Conservation (phyloP, 768 basidiomycete species). For the Zangia roseola region DNA sequence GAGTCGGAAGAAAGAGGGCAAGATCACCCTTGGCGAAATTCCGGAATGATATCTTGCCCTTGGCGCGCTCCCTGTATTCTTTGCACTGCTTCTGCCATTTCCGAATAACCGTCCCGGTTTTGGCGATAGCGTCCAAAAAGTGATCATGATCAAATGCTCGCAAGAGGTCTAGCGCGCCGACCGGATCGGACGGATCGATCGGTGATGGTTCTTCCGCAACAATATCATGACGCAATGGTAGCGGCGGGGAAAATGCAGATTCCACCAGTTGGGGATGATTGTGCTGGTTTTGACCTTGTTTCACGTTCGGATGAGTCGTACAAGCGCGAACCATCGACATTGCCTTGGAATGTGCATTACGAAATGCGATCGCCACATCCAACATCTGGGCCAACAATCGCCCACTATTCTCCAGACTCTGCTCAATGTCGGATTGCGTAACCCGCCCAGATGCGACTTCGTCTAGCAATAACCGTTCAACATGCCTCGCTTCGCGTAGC, state of each 20-base stretch:
- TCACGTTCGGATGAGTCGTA: slow-evolving; percentile 49
- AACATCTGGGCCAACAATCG: slow-evolving; percentile 80
- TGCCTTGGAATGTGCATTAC: slow-evolving; percentile 74
- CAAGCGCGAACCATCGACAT: slow-evolving; percentile 60
- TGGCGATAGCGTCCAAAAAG: slow-evolving; percentile 79
- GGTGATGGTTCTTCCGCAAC: slow-evolving; percentile 64
- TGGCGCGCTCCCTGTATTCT: slow-evolving; percentile 91
- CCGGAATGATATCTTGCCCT: slow-evolving; percentile 93
- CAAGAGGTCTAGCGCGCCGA: slow-evolving; percentile 65
- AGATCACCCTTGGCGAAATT: slow-evolving; percentile 96
- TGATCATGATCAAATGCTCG: slow-evolving; percentile 80
- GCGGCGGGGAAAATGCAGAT: slow-evolving; percentile 46
- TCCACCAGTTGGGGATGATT: slow-evolving; percentile 41
- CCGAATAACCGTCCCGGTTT: slow-evolving; percentile 81
- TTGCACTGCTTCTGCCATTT: slow-evolving; percentile 99
- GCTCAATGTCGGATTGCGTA: slow-evolving; percentile 68
- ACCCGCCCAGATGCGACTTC: slow-evolving; percentile 69
- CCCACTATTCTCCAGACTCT: slow-evolving; percentile 59
- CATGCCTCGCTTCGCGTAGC: slow-evolving; percentile 61
- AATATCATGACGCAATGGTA: slow-evolving; percentile 48
- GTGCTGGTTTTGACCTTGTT: slow-evolving; percentile 37
- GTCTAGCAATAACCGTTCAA: slow-evolving; percentile 69
- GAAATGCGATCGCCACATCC: slow-evolving; percentile 76
- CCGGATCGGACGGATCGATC: slow-evolving; percentile 74
- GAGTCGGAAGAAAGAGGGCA: slow-evolving; percentile 92